Evolutionary conservation across 2,329 filamentous ascomycete genomes (phyloP), one percentile per base, ranked within the genome.

Genomic region (Harringtonia lauricola): DNA sequence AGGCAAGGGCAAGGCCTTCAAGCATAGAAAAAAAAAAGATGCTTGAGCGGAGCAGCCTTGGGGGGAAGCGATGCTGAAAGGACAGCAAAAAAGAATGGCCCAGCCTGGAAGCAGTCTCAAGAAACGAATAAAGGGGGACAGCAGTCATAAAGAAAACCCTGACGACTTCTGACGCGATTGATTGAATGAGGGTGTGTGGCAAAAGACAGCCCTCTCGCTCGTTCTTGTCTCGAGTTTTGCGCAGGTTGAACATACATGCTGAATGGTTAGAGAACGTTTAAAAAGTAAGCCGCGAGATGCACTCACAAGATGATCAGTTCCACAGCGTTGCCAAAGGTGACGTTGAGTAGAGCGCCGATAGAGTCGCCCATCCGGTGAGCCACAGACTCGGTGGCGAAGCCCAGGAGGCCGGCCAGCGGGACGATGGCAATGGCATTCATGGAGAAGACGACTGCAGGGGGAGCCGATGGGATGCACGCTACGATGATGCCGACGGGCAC

Each of bases 321-420:
- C 21, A 87, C 83, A 19, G 83, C 71, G 54, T 72, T 81, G 68
- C 88, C 90, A 59, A 95, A 95, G 3, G 83, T 84, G 9, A 89
- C 86, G 57, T 95, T 95, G 45, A 95, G 71, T 36, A 96, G 67
- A 44, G 89, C 90, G 49, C 90, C 90, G 4, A 95, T 66, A 1
- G 86, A 89, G 59, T 88, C 87, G 52, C 83, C 83, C 62, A 88
- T 71, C 52, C 78, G 76, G 51, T 72, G 72, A 39, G 83, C 82
- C 46, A 87, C 83, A 45, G 77, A 82, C 63, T 88, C 83, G 15
- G 83, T 88, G 30, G 83, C 83, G 62, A 79, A 79, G 53, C 77
- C 79, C 52, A 88, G 67, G 42, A 88, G 63, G 45, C 79, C 83
- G 40, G 83, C 83, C 49, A 88, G 67, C 22, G 83, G 83, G 47